phyloP scores from a whole-genome alignment of 306 rosid genomes.

The Malus orientalis region DNA sequence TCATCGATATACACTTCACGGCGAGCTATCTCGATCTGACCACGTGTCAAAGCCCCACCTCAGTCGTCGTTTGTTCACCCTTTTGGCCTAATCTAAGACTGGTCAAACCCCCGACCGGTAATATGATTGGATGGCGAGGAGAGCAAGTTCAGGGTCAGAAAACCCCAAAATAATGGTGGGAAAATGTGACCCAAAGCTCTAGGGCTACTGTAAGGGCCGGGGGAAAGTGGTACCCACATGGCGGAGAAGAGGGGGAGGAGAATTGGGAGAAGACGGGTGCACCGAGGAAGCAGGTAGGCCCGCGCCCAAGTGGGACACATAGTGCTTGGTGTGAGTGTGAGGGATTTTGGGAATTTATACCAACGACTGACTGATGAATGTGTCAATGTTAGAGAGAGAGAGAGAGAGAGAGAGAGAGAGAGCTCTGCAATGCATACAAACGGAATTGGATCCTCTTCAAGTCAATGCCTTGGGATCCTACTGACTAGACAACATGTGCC shows the following conservation, averaged over 20 bases:
- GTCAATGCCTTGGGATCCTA: too few relatives aligned
- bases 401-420: conserved; percentile 6
- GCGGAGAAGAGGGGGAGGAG: conserved; percentile 17
- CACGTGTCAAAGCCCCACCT: conserved; percentile 18
- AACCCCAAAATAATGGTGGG: background rate
- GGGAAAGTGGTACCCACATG: background rate
- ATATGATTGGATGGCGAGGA: conserved; percentile 28
- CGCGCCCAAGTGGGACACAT: conserved; percentile 45
- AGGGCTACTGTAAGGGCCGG: background rate
- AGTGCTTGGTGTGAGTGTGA: conserved; percentile 48
- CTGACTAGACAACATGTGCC: too few relatives aligned
- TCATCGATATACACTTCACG: background rate
- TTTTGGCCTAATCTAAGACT: conserved; percentile 3
- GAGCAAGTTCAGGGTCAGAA: background rate
- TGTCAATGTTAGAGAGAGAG: background rate
- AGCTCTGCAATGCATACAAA: background rate
- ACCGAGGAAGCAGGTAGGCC: conserved; percentile 59
- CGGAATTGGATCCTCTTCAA: background rate
- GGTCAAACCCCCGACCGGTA: conserved; percentile 39
- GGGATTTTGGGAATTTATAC: conserved; percentile 57
- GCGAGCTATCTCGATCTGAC: background rate
- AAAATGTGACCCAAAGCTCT: background rate
- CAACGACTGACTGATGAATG: background rate
- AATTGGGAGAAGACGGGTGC: conserved; percentile 43
- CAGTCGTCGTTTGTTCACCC: background rate